Percentiles rank a stretch among this genome's conserved stretches.
phyloP scores from a whole-genome alignment of 208 protist genomes.

The Wallacemonas sp. region DNA sequence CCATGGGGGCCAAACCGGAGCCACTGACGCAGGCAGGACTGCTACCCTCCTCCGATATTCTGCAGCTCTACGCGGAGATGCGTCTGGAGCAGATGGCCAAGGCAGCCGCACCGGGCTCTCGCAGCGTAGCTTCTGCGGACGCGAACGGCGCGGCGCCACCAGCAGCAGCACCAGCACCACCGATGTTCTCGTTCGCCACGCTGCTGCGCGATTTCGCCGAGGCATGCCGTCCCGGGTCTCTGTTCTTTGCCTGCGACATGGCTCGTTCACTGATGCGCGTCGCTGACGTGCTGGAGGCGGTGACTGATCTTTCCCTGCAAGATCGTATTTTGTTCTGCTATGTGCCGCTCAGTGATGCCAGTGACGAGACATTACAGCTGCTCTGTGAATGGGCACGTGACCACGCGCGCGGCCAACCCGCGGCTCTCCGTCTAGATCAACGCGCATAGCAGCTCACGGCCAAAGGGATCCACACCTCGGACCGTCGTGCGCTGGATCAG shows the following conservation, averaged over 20 bases:
- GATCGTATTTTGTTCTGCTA: constrained; percentile 84
- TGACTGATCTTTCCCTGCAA: constrained; percentile 41
- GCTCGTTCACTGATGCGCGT: constrained; percentile 67
- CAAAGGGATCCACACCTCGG: neutral
- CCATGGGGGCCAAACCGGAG: constrained; percentile 24
- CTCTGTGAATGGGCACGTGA: constrained; percentile 52
- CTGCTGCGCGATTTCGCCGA: constrained; percentile 44
- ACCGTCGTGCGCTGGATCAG: neutral
- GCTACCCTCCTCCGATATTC: constrained; percentile 71
- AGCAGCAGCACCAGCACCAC: neutral
- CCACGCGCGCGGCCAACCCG: constrained; percentile 44
- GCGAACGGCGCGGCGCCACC: too few species aligned
- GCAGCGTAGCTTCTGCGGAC: too few species aligned
- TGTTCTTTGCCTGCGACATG: constrained; percentile 80
- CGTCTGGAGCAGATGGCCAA: constrained; percentile 17
- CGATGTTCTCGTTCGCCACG: constrained; percentile 31
- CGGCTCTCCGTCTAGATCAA: constrained; percentile 49
- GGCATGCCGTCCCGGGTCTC: constrained; percentile 28
- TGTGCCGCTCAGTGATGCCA: constrained; percentile 64
- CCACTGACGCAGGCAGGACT: constrained; percentile 56
- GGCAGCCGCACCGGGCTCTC: too few species aligned
- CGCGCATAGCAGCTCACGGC: neutral
- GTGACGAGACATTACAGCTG: constrained; percentile 42
- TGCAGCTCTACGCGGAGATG: constrained; percentile 70
- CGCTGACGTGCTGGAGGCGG: constrained; percentile 54